Percentiles rank a stretch among this genome's conserved stretches.
These are phyloP conservation scores for Encephalitozoon intestinalis DNA, from an alignment of 371 early-diverging fungal species.

Conservation along the genomic window DNA sequence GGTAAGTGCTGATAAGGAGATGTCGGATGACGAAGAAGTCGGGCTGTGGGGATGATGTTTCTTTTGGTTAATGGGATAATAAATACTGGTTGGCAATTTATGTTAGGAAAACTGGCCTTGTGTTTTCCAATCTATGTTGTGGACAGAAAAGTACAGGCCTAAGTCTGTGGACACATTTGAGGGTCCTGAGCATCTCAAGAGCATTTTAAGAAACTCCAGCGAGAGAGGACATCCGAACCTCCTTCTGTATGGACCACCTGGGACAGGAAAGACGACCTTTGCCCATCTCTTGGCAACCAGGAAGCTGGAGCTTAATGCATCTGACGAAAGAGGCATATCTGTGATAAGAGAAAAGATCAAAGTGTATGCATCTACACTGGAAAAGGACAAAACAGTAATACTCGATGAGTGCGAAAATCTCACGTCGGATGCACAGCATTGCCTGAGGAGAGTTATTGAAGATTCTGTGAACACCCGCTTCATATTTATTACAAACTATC, in stretches of 20 bases:
- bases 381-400: conserved; percentile 54
- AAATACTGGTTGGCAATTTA: background rate
- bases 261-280: conserved; percentile 94
- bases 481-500: conserved; percentile 64
- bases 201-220: conserved; percentile 29
- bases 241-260: conserved; percentile 95
- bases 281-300: conserved; percentile 74
- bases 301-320: conserved; percentile 62
- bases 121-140: conserved; percentile 16
- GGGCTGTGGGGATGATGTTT: conserved; percentile 12
- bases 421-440: conserved; percentile 61
- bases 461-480: conserved; percentile 57
- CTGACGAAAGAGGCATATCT: conserved; percentile 60
- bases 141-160: conserved; percentile 62
- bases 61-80: background rate
- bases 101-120: background rate
- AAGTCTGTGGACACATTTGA: conserved; percentile 40
- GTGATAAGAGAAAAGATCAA: conserved; percentile 64
- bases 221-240: conserved; percentile 72
- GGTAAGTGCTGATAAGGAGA: conserved; percentile 6
- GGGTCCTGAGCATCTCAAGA: conserved; percentile 42
- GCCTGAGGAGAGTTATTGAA: conserved; percentile 60
- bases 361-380: conserved; percentile 62
- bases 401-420: conserved; percentile 62
- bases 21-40: conserved; percentile 2